phyloP scores from a whole-genome alignment of 1,284 basidiomycete genomes.

The Ustilago trichophora region DNA sequence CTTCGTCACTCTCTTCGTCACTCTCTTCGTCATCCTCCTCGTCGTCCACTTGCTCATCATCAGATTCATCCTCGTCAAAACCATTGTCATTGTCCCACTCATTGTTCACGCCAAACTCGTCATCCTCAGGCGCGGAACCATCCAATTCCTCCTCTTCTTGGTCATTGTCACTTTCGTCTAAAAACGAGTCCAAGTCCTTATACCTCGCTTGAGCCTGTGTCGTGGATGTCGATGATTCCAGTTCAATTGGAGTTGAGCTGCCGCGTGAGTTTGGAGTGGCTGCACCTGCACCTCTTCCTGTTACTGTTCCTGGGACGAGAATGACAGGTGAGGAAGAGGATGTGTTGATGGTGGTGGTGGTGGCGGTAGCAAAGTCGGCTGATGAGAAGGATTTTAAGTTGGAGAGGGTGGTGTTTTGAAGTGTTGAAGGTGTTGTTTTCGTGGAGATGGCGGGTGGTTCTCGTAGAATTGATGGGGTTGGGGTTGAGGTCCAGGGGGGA shows the following conservation, averaged over 20 bases:
- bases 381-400: slow-evolving; percentile 43
- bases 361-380: slow-evolving; percentile 11
- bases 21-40: slow-evolving; percentile 21
- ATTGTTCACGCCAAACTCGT: slow-evolving; percentile 33
- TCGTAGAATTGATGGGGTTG: slow-evolving; percentile 24
- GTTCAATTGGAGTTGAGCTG: slow-evolving; percentile 30
- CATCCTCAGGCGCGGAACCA: slow-evolving; percentile 54
- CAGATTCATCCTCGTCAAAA: slow-evolving; percentile 18
- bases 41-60: slow-evolving; percentile 15
- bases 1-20: slow-evolving; percentile 13
- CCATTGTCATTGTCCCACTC: slow-evolving; percentile 18
- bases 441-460: slow-evolving; percentile 34
- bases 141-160: slow-evolving; percentile 33
- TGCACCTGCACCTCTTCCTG: slow-evolving; percentile 5
- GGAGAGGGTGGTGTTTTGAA: slow-evolving; percentile 25
- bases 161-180: slow-evolving; percentile 59
- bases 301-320: slow-evolving; percentile 15
- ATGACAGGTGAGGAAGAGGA: slow-evolving; percentile 6
- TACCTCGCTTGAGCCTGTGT: slow-evolving; percentile 36
- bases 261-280: slow-evolving; percentile 9
- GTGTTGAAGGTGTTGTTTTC: slow-evolving; percentile 3
- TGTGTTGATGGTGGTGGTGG: not conserved
- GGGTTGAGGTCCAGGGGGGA: slow-evolving; percentile 26
- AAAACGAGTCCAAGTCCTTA: slow-evolving; percentile 60
- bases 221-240: slow-evolving; percentile 11